These are phyloP conservation scores for Aspergillus carbonarius DNA, from an alignment of 2,329 filamentous ascomycete genomes.

Conservation along the genomic window DNA sequence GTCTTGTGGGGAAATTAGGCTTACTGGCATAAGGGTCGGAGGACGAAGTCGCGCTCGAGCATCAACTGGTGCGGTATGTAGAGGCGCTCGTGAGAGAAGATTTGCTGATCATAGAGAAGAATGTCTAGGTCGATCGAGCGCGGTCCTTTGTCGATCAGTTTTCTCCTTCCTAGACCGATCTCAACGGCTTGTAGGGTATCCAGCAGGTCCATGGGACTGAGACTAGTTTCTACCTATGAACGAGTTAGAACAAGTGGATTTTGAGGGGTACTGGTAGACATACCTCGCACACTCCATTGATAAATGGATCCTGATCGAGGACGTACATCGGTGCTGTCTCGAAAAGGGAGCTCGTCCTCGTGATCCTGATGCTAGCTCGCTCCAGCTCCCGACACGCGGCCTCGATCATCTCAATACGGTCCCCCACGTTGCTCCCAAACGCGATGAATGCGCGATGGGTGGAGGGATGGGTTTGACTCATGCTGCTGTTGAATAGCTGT, in stretches of 20 bases:
- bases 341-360: slow-evolving; percentile 83
- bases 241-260: slow-evolving; percentile 8
- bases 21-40: slow-evolving; percentile 70
- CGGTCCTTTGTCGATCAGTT: slow-evolving; percentile 88
- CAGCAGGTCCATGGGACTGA: slow-evolving; percentile 73
- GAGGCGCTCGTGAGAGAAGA: slow-evolving; percentile 69
- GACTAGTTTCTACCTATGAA: slow-evolving; percentile 71
- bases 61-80: slow-evolving; percentile 82
- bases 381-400: slow-evolving; percentile 77
- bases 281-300: slow-evolving; percentile 93
- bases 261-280: slow-evolving; percentile 34
- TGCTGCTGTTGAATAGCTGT: slow-evolving; percentile 14
- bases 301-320: slow-evolving; percentile 78
- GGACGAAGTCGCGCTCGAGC: slow-evolving; percentile 87
- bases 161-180: slow-evolving; percentile 71
- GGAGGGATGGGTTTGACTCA: slow-evolving; percentile 17
- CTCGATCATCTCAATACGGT: slow-evolving; percentile 83
- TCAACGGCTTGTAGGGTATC: slow-evolving; percentile 84
- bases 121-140: slow-evolving; percentile 95
- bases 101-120: slow-evolving; percentile 71
- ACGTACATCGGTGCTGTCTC: slow-evolving; percentile 98
- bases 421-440: slow-evolving; percentile 87
- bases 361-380: slow-evolving; percentile 67
- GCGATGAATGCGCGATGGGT: slow-evolving; percentile 70
- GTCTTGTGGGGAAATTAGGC: neutral